Percentiles rank a stretch among this genome's conserved stretches.
Conservation (phyloP, 805 yeast genomes). For the Kodamaea laetipori region DNA sequence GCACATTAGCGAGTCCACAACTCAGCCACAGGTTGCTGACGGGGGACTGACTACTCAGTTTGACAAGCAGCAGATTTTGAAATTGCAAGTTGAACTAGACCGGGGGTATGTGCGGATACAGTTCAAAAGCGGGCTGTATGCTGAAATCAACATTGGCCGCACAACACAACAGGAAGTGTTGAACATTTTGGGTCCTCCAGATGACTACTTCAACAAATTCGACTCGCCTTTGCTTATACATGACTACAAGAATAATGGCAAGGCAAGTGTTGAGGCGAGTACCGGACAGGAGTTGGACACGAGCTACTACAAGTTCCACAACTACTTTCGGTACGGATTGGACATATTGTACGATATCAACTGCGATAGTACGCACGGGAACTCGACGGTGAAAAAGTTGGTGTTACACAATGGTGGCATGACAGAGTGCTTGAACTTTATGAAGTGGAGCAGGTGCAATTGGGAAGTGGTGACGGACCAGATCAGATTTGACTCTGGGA, state of each 20-base stretch:
- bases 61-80: conserved; percentile 12
- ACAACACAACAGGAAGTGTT: conserved; percentile 54
- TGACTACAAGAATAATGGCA: conserved; percentile 22
- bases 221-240: conserved; percentile 48
- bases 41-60: not conserved
- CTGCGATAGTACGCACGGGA: conserved; percentile 15
- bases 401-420: conserved; percentile 54
- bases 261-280: conserved; percentile 9
- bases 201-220: conserved; percentile 49
- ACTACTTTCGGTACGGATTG: conserved; percentile 56
- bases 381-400: conserved; percentile 40
- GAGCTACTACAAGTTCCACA: conserved; percentile 48
- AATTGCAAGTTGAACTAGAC: conserved; percentile 21
- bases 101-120: conserved; percentile 28
- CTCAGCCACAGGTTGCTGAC: not conserved
- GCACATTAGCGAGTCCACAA: not conserved
- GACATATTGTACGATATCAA: conserved; percentile 53
- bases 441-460: conserved; percentile 54
- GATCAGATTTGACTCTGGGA: conserved; percentile 24
- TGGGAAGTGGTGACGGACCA: conserved; percentile 37
- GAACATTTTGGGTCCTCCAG: conserved; percentile 56
- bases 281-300: conserved; percentile 14
- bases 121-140: conserved; percentile 7
- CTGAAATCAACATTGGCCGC: conserved; percentile 35
- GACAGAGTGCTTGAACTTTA: conserved; percentile 53